These are phyloP conservation scores for Paramyrothecium sp. DNA, from an alignment of 2,329 filamentous ascomycete species.

Conservation along the genomic window DNA sequence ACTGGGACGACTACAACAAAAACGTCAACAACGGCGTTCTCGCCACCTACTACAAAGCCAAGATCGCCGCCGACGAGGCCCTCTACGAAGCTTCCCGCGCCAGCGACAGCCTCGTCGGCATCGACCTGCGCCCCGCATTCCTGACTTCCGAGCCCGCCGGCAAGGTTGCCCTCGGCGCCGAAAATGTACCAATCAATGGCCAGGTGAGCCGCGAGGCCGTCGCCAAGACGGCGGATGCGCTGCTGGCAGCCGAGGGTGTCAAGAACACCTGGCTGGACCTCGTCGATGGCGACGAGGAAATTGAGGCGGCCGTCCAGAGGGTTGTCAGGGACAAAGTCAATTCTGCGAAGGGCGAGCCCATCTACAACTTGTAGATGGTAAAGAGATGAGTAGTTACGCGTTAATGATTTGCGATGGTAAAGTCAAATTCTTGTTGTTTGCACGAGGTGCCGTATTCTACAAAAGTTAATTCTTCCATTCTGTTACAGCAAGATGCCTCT, in stretches of 20 bases:
- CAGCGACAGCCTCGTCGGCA: conserved; percentile 41
- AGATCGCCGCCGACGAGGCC: conserved; percentile 58
- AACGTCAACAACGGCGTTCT: conserved; percentile 38
- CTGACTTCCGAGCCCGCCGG: conserved; percentile 49
- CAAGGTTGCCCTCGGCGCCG: conserved; percentile 44
- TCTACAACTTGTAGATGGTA: conserved; percentile 20
- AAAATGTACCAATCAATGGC: conserved; percentile 26
- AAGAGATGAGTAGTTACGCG: too few relatives aligned
- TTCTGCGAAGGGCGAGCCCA: conserved; percentile 50
- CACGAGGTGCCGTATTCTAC: too few relatives aligned
- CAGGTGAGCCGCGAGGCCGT: conserved; percentile 57
- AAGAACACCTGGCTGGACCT: conserved; percentile 55
- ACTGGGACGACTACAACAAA: conserved; percentile 45
- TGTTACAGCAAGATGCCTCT: too few relatives aligned
- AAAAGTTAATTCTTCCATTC: too few relatives aligned
- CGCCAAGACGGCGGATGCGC: conserved; percentile 53
- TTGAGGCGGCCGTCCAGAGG: conserved; percentile 44
- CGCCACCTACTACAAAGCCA: conserved; percentile 58
- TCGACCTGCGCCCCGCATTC: conserved; percentile 52
- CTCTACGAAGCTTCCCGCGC: conserved; percentile 47
- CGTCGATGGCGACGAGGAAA: conserved; percentile 50
- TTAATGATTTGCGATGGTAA: too few relatives aligned
- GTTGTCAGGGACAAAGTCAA: conserved; percentile 50
- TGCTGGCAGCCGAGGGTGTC: conserved; percentile 48
- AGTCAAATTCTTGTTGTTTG: too few relatives aligned